These are phyloP conservation scores for Kodamaea alishanica DNA, from an alignment of 1,139 yeast genomes.

Conservation along the genomic window DNA sequence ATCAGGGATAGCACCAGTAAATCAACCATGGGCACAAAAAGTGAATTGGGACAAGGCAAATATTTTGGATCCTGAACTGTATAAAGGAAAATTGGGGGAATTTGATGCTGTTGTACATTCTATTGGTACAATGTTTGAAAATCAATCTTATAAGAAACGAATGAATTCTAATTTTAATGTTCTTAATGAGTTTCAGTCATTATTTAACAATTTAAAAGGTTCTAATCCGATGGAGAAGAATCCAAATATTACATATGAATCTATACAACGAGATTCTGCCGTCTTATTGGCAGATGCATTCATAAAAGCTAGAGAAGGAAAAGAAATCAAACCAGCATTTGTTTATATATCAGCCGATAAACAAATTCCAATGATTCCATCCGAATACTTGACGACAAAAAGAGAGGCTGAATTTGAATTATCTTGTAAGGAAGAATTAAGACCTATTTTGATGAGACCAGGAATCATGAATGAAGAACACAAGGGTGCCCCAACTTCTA, in stretches of 20 bases:
- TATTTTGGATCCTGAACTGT: slow-evolving; percentile 60
- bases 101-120: slow-evolving; percentile 78
- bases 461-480: slow-evolving; percentile 66
- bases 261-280: slow-evolving; percentile 70
- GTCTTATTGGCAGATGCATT: slow-evolving; percentile 58
- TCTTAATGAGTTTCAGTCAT: slow-evolving; percentile 29
- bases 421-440: slow-evolving; percentile 38
- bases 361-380: slow-evolving; percentile 63
- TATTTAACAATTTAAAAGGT: slow-evolving; percentile 30
- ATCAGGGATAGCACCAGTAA: slow-evolving; percentile 55
- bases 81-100: slow-evolving; percentile 42
- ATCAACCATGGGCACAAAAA: slow-evolving; percentile 47
- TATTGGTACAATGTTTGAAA: slow-evolving; percentile 70
- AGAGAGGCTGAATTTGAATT: slow-evolving; percentile 71
- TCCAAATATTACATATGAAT: slow-evolving; percentile 50
- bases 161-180: slow-evolving; percentile 41
- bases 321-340: slow-evolving; percentile 38
- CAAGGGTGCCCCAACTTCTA: slow-evolving; percentile 23
- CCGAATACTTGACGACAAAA: slow-evolving; percentile 69
- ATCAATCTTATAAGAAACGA: slow-evolving; percentile 58
- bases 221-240: slow-evolving; percentile 55
- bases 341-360: slow-evolving; percentile 81
- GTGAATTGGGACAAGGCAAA: slow-evolving; percentile 72
- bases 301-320: slow-evolving; percentile 21
- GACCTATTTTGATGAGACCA: slow-evolving; percentile 69